Conservation (phyloP, 2,329 filamentous ascomycete species). For the Whalleya microplaca region DNA sequence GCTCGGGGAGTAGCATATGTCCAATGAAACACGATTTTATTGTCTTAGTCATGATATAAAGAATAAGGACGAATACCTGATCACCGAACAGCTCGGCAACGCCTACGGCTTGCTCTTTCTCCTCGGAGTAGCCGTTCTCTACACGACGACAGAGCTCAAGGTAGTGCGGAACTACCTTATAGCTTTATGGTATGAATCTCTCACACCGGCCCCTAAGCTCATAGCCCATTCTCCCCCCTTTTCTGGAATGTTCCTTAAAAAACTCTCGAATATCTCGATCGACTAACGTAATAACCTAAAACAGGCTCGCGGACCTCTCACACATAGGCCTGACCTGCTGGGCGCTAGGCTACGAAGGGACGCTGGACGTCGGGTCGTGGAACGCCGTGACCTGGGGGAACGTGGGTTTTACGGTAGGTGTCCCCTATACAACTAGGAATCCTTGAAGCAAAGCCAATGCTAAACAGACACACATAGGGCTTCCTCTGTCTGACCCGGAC, state of each 20-base stretch:
- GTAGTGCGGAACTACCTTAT: constrained; percentile 70
- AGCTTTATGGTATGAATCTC: constrained; percentile 52
- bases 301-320: constrained; percentile 63
- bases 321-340: constrained; percentile 66
- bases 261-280: too few relatives aligned
- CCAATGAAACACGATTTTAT: too few relatives aligned
- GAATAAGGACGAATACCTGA: not conserved
- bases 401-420: constrained; percentile 64
- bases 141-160: constrained; percentile 65
- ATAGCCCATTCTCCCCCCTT: constrained; percentile 2
- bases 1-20: too few relatives aligned
- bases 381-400: constrained; percentile 77
- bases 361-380: constrained; percentile 61
- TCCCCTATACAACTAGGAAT: not conserved
- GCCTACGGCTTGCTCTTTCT: constrained; percentile 68
- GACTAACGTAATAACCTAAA: constrained; percentile 4
- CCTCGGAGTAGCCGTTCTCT: constrained; percentile 65
- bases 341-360: constrained; percentile 59
- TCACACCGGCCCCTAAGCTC: too few relatives aligned
- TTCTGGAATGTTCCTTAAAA: too few relatives aligned
- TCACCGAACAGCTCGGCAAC: constrained; percentile 64
- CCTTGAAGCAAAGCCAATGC: not conserved
- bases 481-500: constrained; percentile 39
- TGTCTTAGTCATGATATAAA: too few relatives aligned
- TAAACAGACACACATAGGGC: constrained; percentile 20